Percentiles rank a stretch among this genome's conserved stretches.
Conservation (phyloP, 768 basidiomycete genomes). For the Chalciporus piperatus region DNA sequence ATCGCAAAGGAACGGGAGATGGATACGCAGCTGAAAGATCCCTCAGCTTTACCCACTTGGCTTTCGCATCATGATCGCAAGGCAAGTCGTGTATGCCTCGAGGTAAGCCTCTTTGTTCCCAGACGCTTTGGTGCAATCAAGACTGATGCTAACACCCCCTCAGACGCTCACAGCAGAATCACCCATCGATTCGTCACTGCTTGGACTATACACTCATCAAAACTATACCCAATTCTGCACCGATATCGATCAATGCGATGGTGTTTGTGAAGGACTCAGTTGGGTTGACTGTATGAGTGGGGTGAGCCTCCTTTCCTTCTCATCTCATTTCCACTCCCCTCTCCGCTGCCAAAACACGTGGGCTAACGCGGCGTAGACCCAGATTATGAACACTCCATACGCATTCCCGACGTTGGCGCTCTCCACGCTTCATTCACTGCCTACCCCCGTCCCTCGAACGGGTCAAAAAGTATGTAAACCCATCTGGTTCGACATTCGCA, state of each 20-base stretch:
- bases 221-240: constrained; percentile 87
- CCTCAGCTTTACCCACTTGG: constrained; percentile 55
- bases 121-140: no score
- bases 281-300: constrained; percentile 67
- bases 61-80: constrained; percentile 58
- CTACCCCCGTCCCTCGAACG: constrained; percentile 75
- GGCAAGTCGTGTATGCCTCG: constrained; percentile 72
- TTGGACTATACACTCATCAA: constrained; percentile 90
- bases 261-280: constrained; percentile 72
- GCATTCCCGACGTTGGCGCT: constrained; percentile 81
- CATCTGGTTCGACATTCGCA: constrained; percentile 69
- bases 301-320: constrained; percentile 36
- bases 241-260: constrained; percentile 70
- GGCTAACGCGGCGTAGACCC: constrained; percentile 45
- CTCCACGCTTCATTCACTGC: constrained; percentile 84
- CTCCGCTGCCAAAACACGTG: not conserved
- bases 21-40: constrained; percentile 54
- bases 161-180: constrained; percentile 78
- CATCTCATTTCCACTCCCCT: not conserved
- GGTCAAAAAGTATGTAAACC: constrained; percentile 88
- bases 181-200: constrained; percentile 87
- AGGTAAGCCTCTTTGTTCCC: constrained; percentile 44
- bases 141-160: not conserved
- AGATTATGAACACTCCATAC: constrained; percentile 62
- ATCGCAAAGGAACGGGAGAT: constrained; percentile 55